Conservation (phyloP, 768 basidiomycete species). For the Psilocybe subaeruginosa region DNA sequence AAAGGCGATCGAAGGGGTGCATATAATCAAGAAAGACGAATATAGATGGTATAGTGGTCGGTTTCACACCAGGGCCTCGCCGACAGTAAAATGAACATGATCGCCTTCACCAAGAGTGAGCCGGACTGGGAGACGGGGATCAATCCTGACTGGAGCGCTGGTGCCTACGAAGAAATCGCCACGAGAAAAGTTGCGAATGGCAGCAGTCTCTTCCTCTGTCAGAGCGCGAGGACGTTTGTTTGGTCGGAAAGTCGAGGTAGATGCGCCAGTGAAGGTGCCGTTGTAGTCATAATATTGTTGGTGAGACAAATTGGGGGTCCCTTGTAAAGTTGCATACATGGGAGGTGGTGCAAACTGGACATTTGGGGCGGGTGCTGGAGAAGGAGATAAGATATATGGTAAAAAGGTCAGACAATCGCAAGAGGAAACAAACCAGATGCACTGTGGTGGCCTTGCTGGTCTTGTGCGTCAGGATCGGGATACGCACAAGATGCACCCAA, state of each 20-base stretch:
- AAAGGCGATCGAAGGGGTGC: not conserved
- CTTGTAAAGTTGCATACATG: conserved; percentile 51
- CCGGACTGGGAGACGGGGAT: conserved; percentile 77
- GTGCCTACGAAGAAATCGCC: conserved; percentile 84
- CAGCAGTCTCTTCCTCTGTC: conserved; percentile 83
- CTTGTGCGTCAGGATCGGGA: conserved; percentile 71
- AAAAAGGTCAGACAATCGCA: not conserved
- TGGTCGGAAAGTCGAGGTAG: conserved; percentile 79
- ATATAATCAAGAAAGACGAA: not conserved
- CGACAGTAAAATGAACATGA: conserved; percentile 69
- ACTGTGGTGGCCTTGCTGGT: conserved; percentile 45
- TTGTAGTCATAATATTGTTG: conserved; percentile 84
- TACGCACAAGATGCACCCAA: conserved; percentile 72
- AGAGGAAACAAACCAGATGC: conserved; percentile 34
- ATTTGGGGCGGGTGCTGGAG: conserved; percentile 29
- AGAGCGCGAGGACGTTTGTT: conserved; percentile 78
- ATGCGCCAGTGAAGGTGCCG: conserved; percentile 66
- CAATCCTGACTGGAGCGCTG: conserved; percentile 82
- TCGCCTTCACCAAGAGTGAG: conserved; percentile 83
- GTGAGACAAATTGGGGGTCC: conserved; percentile 53
- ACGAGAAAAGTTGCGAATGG: conserved; percentile 79
- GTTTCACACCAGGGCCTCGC: conserved; percentile 42
- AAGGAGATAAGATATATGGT: conserved; percentile 14
- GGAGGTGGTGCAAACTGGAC: conserved; percentile 50
- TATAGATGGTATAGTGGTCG: not conserved